Conservation (phyloP, 805 yeast species). For the Yarrowia deformans region DNA sequence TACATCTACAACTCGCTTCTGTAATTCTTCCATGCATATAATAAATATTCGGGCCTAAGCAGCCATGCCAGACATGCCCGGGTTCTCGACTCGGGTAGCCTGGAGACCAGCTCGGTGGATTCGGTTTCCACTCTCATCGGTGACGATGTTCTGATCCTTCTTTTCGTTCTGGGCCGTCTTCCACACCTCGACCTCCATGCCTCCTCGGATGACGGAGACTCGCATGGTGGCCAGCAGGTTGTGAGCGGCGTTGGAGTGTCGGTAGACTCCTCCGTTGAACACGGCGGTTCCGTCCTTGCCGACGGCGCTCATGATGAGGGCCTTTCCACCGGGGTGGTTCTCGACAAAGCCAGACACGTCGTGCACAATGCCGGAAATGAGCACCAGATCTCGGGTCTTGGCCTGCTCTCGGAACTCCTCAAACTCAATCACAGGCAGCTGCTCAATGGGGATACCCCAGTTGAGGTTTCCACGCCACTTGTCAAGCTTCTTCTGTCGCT, state of each 20-base stretch:
- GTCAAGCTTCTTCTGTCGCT: slow-evolving; percentile 82
- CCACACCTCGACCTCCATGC: slow-evolving; percentile 85
- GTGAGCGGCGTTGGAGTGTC: slow-evolving; percentile 92
- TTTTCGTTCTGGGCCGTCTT: slow-evolving; percentile 70
- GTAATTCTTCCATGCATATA: slow-evolving; percentile 14
- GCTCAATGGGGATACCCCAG: slow-evolving; percentile 95
- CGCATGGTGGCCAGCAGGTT: slow-evolving; percentile 93
- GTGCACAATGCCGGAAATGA: slow-evolving; percentile 89
- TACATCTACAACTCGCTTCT: too few species aligned
- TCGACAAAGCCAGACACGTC: slow-evolving; percentile 90
- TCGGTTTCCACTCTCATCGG: slow-evolving; percentile 60
- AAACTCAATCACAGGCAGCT: slow-evolving; percentile 71
- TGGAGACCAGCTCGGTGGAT: slow-evolving; percentile 70
- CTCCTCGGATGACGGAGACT: slow-evolving; percentile 82
- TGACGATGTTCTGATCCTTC: slow-evolving; percentile 65
- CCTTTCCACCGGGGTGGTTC: slow-evolving; percentile 93
- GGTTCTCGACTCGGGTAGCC: slow-evolving; percentile 56
- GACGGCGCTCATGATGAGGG: slow-evolving; percentile 76
- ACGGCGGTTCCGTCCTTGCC: slow-evolving; percentile 96
- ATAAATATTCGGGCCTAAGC: slow-evolving; percentile 52
- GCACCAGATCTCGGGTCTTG: slow-evolving; percentile 69
- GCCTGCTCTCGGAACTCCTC: slow-evolving; percentile 61
- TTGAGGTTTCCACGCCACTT: slow-evolving; percentile 75
- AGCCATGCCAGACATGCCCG: slow-evolving; percentile 65
- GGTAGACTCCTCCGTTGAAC: slow-evolving; percentile 93